Base-by-base conservation (phyloP, 768 basidiomycete genomes). In the Cystobasidium tubakii region DNA sequence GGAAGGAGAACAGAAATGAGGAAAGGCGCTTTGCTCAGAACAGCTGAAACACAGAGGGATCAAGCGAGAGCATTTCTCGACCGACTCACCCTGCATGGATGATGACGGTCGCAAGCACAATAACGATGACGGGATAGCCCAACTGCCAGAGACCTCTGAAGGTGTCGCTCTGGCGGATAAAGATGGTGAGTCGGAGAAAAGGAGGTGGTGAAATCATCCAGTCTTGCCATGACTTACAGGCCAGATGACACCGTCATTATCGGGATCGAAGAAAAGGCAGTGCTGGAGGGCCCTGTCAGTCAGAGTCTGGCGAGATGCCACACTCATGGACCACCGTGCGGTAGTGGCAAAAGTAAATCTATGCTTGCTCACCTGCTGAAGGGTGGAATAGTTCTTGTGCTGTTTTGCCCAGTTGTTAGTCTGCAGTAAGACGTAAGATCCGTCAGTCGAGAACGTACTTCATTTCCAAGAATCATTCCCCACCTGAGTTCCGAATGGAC, bases 171-270 rank as follows among this genome's bases (percentile, higher is more conserved):
- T 71, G 55, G 1, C 10, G 29, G 57, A 12, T 21, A 62, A 62
- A 7, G 31, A 25, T n/a, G n/a, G 54, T 21, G 42, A 10, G 36
- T 10, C 33, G 34, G 34, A 64, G 36, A 50, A 42, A 31, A 66
- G 43, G n/a, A n/a, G n/a, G n/a, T n/a, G n/a, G n/a, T n/a, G n/a
- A n/a, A n/a, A n/a, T n/a, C n/a, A n/a, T n/a, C n/a, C n/a, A n/a
- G n/a, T n/a, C n/a, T n/a, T n/a, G n/a, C n/a, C n/a, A 10, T 54
- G 17, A 33, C 69, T 29, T 9, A 77, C 64, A 1, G 84, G 84
- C 82, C 83, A 84, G 66, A 85, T 82, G 50, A 84, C 72, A 1
- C 83, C 83, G 64, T 85, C 84, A 1, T 73, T 69, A 31, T 69
- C 65, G 25, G 57, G 64, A 53, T 74, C 73, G 23, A 66, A 74